Conservation (phyloP, 2,329 filamentous ascomycete genomes). For the Xylariaceae sp. region DNA sequence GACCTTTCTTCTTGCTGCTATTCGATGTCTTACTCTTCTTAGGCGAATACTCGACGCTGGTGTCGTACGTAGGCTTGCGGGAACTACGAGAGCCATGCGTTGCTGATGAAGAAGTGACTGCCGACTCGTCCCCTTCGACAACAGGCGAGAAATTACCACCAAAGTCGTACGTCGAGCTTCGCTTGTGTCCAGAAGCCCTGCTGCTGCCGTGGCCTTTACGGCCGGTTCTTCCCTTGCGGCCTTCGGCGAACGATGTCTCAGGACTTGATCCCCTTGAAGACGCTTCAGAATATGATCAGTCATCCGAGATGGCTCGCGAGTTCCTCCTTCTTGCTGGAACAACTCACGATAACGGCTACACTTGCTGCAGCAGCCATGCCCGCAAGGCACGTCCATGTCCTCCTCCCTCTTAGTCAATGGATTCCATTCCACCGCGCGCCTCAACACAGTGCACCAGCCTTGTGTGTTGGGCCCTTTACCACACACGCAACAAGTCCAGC, state of each 20-base stretch:
- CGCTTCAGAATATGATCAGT: constrained; percentile 36
- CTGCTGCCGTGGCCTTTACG: constrained; percentile 45
- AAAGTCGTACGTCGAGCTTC: constrained; percentile 33
- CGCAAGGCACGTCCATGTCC: constrained; percentile 50
- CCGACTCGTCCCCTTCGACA: constrained; percentile 31
- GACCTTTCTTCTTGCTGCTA: constrained; percentile 37
- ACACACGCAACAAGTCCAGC: constrained; percentile 62
- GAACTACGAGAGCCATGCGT: constrained; percentile 31
- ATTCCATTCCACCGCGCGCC: constrained; percentile 34
- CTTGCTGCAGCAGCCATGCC: constrained; percentile 59
- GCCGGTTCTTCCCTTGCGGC: constrained; percentile 45
- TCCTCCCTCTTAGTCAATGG: constrained; percentile 40
- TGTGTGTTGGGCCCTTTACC: constrained; percentile 56
- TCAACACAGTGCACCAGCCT: constrained; percentile 58
- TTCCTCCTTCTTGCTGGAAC: not conserved
- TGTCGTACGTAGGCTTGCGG: constrained; percentile 32
- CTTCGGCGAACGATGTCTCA: constrained; percentile 46
- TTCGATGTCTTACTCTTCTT: constrained; percentile 36
- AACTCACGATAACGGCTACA: constrained; percentile 53
- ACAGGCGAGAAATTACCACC: constrained; percentile 31
- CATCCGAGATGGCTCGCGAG: constrained; percentile 3
- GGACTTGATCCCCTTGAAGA: constrained; percentile 43
- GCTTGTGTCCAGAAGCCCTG: constrained; percentile 31
- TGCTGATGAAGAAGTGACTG: constrained; percentile 25
- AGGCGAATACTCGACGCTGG: constrained; percentile 28